Evolutionary conservation across 768 basidiomycete genomes (phyloP), one percentile per base, ranked within the genome.

Genomic region (Royoungia palumana): DNA sequence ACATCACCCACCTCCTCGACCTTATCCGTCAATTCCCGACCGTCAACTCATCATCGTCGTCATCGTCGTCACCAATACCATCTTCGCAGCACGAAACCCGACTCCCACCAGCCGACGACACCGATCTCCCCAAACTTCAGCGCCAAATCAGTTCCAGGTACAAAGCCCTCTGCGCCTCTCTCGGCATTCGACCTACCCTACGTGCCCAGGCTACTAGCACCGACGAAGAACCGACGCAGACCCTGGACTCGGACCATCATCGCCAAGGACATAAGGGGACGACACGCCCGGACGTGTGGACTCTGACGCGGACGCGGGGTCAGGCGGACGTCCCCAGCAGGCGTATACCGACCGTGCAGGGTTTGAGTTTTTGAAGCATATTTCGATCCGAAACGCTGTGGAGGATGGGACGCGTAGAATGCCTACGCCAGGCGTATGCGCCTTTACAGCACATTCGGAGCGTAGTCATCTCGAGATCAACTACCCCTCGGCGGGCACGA

Each of bases 81-180:
- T n/a, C n/a, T n/a, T n/a, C 19, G 64, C 73, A 0, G 63, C 69
- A 20, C 51, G 61, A n/a, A 2, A 30, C 11, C 13, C 30, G 14
- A 11, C 30, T 2, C 11, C 30, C 30, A 1, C 61, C 71, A 0
- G 51, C 50, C 4, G 48, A 59, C 30, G 81, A 84, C 20, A 41
- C 85, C 14, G 93, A 96, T 65, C 79, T 95, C 38, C 69, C 83
- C 9, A 81, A 80, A 47, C 78, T 94, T 22, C 82, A 95, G 54
- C 79, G 84, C 22, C 83, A 89, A 53, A 94, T 97, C 50, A 80
- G 91, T 35, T 89, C 93, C 2, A 79, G 88, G 54, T 96, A 98
- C 69, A 87, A 85, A 60, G 78, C 82, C 0, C 80, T 94, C 34
- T 99, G 94, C 58, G 82, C 93, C 0, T 79, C 81, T 0, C 73